Evolutionary conservation across 2,329 filamentous ascomycete genomes (phyloP).

Genomic region (Nannizziopsis barbatae): DNA sequence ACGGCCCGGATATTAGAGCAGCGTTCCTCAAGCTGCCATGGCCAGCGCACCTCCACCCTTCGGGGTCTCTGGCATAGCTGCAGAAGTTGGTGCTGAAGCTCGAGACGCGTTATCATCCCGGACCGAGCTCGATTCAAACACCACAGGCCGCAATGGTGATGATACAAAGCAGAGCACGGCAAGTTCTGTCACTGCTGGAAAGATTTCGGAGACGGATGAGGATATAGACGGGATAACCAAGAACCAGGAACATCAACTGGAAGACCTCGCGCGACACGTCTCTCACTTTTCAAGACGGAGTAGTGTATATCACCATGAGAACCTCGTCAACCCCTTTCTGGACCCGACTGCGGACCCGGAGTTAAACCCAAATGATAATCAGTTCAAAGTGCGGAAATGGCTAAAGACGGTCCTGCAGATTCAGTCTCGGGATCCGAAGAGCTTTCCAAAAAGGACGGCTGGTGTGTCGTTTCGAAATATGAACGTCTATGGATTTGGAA

Average conservation of each 20-base stretch:
- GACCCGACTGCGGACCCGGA: constrained; percentile 25
- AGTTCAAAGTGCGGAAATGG: constrained; percentile 40
- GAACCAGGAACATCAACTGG: constrained; percentile 21
- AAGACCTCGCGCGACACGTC: constrained; percentile 23
- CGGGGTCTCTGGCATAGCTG: neutral
- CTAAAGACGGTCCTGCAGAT: constrained; percentile 38
- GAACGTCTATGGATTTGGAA: constrained; percentile 31
- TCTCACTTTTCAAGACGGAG: constrained; percentile 24
- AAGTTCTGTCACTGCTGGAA: constrained; percentile 20
- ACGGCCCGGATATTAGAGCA: neutral
- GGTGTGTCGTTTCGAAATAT: constrained; percentile 33
- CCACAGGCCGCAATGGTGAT: constrained; percentile 3
- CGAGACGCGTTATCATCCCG: constrained; percentile 1
- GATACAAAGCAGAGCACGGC: constrained; percentile 12
- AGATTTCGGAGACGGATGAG: constrained; percentile 12
- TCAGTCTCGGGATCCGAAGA: constrained; percentile 27
- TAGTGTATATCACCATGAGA: constrained; percentile 14
- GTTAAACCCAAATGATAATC: constrained; percentile 36
- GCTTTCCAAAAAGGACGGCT: constrained; percentile 30
- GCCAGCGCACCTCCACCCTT: constrained; percentile 6
- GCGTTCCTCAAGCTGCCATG: neutral
- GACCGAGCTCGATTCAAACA: neutral
- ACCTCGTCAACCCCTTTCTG: constrained; percentile 28
- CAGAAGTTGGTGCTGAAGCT: constrained; percentile 1
- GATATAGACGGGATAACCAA: constrained; percentile 20